Conservation (phyloP, 768 basidiomycete genomes). For the Pleurotus citrinopileatus region DNA sequence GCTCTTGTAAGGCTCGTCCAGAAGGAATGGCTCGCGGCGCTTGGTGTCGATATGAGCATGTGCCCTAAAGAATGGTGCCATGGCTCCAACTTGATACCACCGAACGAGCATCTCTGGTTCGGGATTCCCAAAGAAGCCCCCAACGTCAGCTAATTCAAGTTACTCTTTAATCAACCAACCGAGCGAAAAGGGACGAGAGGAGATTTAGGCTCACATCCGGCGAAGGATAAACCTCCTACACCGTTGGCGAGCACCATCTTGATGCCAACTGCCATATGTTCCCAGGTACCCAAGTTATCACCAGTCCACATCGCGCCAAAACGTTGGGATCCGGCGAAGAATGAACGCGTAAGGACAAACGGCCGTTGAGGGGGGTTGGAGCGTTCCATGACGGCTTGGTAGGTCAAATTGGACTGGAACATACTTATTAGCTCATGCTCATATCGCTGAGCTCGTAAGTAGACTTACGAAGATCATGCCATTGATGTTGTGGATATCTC, state of each 20-base stretch:
- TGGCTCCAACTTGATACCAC: constrained; percentile 96
- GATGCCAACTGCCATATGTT: constrained; percentile 90
- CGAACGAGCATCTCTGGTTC: constrained; percentile 91
- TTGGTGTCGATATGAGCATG: constrained; percentile 99
- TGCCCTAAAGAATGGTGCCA: constrained; percentile 97
- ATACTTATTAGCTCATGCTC: constrained; percentile 6
- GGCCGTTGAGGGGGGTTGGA: constrained; percentile 78
- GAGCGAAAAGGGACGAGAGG: constrained; percentile 11
- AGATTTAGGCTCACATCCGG: constrained; percentile 91
- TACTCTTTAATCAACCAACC: constrained; percentile 8
- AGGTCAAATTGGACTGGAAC: constrained; percentile 76
- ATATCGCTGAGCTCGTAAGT: neutral
- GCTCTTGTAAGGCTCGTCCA: constrained; percentile 85
- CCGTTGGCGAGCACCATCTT: constrained; percentile 91
- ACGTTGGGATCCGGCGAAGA: constrained; percentile 94
- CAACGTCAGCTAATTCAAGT: constrained; percentile 77
- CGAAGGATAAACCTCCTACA: constrained; percentile 88
- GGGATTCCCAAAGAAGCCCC: constrained; percentile 98
- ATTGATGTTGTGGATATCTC: constrained; percentile 96
- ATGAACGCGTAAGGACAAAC: constrained; percentile 93
- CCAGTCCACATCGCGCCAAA: constrained; percentile 99
- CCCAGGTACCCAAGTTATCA: constrained; percentile 97
- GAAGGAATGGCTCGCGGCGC: constrained; percentile 91
- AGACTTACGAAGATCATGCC: constrained; percentile 83
- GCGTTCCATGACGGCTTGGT: constrained; percentile 74